Percentiles rank a stretch among this genome's conserved stretches.
Evolutionary conservation across 495 filamentous ascomycete species (phyloP).

Genomic region (Penicillium cosmopolitanum): DNA sequence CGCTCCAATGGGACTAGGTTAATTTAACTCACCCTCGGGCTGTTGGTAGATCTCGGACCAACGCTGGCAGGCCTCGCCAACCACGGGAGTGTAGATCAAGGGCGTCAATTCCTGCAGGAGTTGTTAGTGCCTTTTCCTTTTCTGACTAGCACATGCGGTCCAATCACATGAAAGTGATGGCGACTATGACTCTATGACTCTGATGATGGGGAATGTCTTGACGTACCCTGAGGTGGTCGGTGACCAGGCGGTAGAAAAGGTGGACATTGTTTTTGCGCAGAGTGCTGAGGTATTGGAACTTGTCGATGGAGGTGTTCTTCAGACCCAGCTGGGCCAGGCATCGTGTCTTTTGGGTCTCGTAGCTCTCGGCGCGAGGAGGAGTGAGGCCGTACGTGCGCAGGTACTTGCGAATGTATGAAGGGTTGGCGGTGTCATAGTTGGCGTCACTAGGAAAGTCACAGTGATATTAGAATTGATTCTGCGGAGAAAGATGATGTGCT

Average conservation of each 20-base stretch:
- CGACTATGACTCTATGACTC: background rate
- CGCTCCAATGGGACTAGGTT: background rate
- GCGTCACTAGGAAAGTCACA: constrained; percentile 35
- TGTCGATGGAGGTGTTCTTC: constrained; percentile 83
- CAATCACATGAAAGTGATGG: constrained; percentile 7
- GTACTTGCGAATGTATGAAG: constrained; percentile 66
- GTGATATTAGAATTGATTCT: background rate
- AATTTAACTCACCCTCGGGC: constrained; percentile 71
- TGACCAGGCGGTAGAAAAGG: constrained; percentile 92
- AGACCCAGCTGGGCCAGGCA: constrained; percentile 76
- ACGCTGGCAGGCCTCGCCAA: constrained; percentile 93
- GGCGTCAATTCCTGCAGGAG: constrained; percentile 75
- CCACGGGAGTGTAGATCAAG: constrained; percentile 95
- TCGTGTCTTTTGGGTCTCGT: constrained; percentile 68
- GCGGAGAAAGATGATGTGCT: background rate
- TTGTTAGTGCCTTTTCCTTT: background rate
- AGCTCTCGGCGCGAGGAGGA: constrained; percentile 70
- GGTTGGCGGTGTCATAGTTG: constrained; percentile 65
- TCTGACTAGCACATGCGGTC: constrained; percentile 13
- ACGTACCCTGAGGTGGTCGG: constrained; percentile 79
- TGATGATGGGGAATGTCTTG: background rate
- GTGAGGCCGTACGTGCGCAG: constrained; percentile 72
- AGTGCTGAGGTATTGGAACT: constrained; percentile 89
- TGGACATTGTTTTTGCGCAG: constrained; percentile 89
- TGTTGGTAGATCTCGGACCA: constrained; percentile 96